phyloP scores from a whole-genome alignment of 441 rosid genomes.

The Euphorbia corollata region DNA sequence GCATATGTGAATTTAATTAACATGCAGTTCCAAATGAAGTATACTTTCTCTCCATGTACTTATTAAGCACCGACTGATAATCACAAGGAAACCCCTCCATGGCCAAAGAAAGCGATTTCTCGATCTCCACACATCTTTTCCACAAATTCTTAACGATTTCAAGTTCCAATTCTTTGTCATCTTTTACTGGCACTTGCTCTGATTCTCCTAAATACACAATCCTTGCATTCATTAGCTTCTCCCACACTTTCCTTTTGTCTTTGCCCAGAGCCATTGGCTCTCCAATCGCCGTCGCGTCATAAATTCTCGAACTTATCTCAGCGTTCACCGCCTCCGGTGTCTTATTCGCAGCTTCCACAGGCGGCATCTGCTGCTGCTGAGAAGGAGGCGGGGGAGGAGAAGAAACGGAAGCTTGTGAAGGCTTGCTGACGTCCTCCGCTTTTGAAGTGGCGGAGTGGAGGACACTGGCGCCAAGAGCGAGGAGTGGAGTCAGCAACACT shows the following conservation, averaged over 20 bases:
- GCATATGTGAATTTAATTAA: neutral
- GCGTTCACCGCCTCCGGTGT: slow-evolving; percentile 26
- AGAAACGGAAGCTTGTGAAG: slow-evolving; percentile 4
- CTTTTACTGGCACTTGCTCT: slow-evolving; percentile 76
- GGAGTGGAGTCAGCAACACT: slow-evolving; percentile 45
- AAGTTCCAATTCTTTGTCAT: slow-evolving; percentile 73
- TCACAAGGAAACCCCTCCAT: slow-evolving; percentile 74
- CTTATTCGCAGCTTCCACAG: slow-evolving; percentile 15
- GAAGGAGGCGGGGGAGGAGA: slow-evolving; percentile 29
- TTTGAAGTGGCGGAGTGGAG: slow-evolving; percentile 31
- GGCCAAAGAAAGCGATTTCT: slow-evolving; percentile 53
- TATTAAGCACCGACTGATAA: slow-evolving; percentile 59
- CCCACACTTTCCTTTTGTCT: slow-evolving; percentile 76
- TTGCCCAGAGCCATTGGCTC: slow-evolving; percentile 84
- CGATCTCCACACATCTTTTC: slow-evolving; percentile 50
- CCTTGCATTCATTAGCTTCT: slow-evolving; percentile 69
- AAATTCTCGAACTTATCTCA: slow-evolving; percentile 41
- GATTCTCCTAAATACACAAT: slow-evolving; percentile 84
- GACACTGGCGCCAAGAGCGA: slow-evolving; percentile 38
- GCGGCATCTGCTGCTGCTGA: slow-evolving; percentile 12
- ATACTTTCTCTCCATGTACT: slow-evolving; percentile 58
- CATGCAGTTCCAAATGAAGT: neutral
- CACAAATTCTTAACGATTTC: slow-evolving; percentile 54
- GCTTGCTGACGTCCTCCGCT: slow-evolving; percentile 24
- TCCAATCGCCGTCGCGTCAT: slow-evolving; percentile 79